Evolutionary conservation across 352 stramenopile species (phyloP).

Genomic region (Globisporangium emineosum): DNA sequence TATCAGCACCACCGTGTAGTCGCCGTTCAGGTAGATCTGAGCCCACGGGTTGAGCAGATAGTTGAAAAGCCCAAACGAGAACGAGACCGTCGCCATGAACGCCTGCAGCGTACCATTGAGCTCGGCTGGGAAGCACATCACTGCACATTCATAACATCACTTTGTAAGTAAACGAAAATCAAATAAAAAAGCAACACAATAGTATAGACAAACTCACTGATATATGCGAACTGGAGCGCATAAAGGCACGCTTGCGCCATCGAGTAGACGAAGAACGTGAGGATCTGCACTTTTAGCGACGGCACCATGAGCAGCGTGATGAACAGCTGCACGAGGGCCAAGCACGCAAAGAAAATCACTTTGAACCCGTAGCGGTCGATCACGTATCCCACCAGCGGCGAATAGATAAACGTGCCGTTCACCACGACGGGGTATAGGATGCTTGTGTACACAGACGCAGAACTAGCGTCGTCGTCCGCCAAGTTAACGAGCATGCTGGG

Average conservation of each 20-base stretch:
- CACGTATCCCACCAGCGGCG: constrained; percentile 60
- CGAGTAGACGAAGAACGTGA: constrained; percentile 70
- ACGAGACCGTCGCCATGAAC: constrained; percentile 68
- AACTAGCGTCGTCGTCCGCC: constrained; percentile 24
- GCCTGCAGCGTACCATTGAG: constrained; percentile 77
- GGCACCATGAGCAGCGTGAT: constrained; percentile 60
- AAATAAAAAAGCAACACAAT: background rate
- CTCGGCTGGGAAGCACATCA: constrained; percentile 79
- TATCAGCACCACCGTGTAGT: constrained; percentile 59
- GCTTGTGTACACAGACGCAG: constrained; percentile 56
- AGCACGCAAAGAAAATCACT: constrained; percentile 59
- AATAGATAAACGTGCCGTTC: constrained; percentile 82
- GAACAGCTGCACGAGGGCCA: constrained; percentile 66
- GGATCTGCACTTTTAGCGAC: constrained; percentile 50
- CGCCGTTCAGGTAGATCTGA: constrained; percentile 58
- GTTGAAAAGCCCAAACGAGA: constrained; percentile 66
- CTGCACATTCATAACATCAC: constrained; percentile 22
- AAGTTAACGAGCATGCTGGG: constrained; percentile 57
- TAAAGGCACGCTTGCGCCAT: constrained; percentile 78
- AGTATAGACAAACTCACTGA: constrained; percentile 44
- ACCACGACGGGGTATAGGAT: constrained; percentile 71
- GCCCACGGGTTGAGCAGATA: constrained; percentile 77
- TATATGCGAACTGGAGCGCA: constrained; percentile 82
- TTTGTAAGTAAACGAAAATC: constrained; percentile 1
- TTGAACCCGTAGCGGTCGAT: constrained; percentile 84